A percentile compares a stretch with the other conserved stretches of the same genome.
These are phyloP conservation scores for Hanseniaspora gamundiae DNA, from an alignment of 1,139 yeast species.

Conservation along the genomic window DNA sequence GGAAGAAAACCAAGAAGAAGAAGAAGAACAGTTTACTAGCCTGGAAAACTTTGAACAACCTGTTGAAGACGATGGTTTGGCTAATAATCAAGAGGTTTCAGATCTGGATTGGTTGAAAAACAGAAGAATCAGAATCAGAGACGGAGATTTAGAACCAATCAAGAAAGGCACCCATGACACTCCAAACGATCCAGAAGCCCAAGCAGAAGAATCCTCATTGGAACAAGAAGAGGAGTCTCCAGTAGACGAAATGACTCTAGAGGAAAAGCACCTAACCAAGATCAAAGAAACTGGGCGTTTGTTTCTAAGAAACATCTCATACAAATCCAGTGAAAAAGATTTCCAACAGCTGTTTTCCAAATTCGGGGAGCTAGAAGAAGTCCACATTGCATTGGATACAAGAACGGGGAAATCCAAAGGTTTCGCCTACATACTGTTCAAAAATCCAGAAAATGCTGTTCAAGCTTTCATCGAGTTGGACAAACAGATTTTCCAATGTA, in stretches of 20 bases:
- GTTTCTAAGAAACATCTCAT: conserved; percentile 77
- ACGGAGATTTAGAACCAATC: conserved; percentile 26
- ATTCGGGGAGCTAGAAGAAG: conserved; percentile 56
- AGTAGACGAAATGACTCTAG: conserved; percentile 24
- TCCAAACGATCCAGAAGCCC: conserved; percentile 7
- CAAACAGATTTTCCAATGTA: conserved; percentile 87
- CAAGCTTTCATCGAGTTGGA: conserved; percentile 64
- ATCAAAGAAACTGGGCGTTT: conserved; percentile 68
- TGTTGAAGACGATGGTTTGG: conserved; percentile 20
- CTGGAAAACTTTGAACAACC: conserved; percentile 15
- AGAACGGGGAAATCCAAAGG: conserved; percentile 89
- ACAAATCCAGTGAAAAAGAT: conserved; percentile 71
- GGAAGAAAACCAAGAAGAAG: conserved; percentile 10
- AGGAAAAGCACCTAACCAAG: conserved; percentile 36
- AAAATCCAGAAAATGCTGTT: conserved; percentile 56
- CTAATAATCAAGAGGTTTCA: conserved; percentile 44
- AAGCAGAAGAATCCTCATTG: conserved; percentile 9
- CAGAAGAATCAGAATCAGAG: conserved; percentile 64
- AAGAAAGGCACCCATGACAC: conserved; percentile 10
- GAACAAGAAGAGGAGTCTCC: conserved; percentile 16
- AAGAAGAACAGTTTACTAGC: conserved; percentile 15
- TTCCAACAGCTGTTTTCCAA: conserved; percentile 37
- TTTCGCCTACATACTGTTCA: conserved; percentile 73
- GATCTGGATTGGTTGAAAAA: conserved; percentile 85
- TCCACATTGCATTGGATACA: conserved; percentile 84